A percentile compares a stretch with the other conserved stretches of the same genome.
Conservation (phyloP, 768 basidiomycete species). For the Zangia roseola region DNA sequence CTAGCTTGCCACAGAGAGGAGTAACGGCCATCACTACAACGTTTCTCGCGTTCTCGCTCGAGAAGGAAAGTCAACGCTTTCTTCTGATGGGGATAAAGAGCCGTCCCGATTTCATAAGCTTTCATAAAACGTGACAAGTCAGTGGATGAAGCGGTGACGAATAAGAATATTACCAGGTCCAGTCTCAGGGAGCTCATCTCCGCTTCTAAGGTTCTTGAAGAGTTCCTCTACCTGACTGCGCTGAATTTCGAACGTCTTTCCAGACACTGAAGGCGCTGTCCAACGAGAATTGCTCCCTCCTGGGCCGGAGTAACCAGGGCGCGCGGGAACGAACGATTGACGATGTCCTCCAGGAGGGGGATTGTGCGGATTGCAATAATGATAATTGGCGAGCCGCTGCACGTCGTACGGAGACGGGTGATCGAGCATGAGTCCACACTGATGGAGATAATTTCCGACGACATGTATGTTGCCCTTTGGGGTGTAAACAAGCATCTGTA, state of each 20-base stretch:
- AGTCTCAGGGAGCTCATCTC: constrained; percentile 83
- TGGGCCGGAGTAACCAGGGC: constrained; percentile 40
- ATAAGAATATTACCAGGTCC: constrained; percentile 61
- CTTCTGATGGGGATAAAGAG: constrained; percentile 95
- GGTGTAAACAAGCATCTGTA: constrained; percentile 89
- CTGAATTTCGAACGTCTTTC: constrained; percentile 88
- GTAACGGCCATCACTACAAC: constrained; percentile 54
- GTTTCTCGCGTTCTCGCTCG: constrained; percentile 75
- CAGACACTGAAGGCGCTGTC: constrained; percentile 53
- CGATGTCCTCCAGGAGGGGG: constrained; percentile 70
- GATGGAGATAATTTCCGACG: constrained; percentile 74
- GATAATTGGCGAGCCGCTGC: constrained; percentile 56
- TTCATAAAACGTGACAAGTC: constrained; percentile 19
- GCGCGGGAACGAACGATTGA: constrained; percentile 38
- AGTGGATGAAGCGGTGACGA: constrained; percentile 9
- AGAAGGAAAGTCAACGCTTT: constrained; percentile 95
- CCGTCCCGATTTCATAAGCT: constrained; percentile 77
- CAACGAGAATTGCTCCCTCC: constrained; percentile 47
- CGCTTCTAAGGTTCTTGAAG: constrained; percentile 84
- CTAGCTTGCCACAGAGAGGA: constrained; percentile 73
- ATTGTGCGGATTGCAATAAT: constrained; percentile 89
- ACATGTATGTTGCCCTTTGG: constrained; percentile 89
- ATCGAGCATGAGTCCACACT: constrained; percentile 68
- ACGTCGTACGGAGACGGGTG: constrained; percentile 74
- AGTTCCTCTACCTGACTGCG: constrained; percentile 92